These are phyloP conservation scores for Schizonepeta tenuifolia DNA, from an alignment of 257 asterid species.

Conservation along the genomic window DNA sequence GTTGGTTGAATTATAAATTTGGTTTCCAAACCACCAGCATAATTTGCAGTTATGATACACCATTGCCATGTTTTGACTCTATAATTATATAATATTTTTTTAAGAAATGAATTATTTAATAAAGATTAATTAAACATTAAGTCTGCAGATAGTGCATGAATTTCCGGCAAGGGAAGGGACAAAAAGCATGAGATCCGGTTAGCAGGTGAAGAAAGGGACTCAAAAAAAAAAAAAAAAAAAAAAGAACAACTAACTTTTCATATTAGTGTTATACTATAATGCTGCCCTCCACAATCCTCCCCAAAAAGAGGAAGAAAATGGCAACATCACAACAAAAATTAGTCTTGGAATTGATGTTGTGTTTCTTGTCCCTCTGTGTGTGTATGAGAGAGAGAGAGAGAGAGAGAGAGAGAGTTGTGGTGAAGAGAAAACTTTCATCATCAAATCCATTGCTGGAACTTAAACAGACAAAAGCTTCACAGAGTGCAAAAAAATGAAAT, in stretches of 20 bases:
- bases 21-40: conserved; percentile 50
- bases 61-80: conserved; percentile 27
- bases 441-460: conserved; percentile 45
- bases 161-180: conserved; percentile 63
- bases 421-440: conserved; percentile 27
- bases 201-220: conserved; percentile 52
- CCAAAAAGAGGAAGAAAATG: conserved; percentile 43
- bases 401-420: neutral
- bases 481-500: conserved; percentile 38
- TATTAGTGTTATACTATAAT: conserved; percentile 27
- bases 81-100: conserved; percentile 27
- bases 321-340: conserved; percentile 24
- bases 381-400: conserved; percentile 2
- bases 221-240: neutral
- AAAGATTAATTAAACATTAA: neutral
- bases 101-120: conserved; percentile 17
- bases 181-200: conserved; percentile 61
- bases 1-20: conserved; percentile 34
- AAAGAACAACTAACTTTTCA: conserved; percentile 5
- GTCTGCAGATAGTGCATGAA: conserved; percentile 53
- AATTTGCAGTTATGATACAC: conserved; percentile 31
- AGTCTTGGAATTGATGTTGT: conserved; percentile 36
- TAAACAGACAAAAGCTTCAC: conserved; percentile 57
- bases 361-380: conserved; percentile 19
- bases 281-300: conserved; percentile 41